Base-by-base conservation (phyloP, 345 rosid species). In the Brassica incana region DNA sequence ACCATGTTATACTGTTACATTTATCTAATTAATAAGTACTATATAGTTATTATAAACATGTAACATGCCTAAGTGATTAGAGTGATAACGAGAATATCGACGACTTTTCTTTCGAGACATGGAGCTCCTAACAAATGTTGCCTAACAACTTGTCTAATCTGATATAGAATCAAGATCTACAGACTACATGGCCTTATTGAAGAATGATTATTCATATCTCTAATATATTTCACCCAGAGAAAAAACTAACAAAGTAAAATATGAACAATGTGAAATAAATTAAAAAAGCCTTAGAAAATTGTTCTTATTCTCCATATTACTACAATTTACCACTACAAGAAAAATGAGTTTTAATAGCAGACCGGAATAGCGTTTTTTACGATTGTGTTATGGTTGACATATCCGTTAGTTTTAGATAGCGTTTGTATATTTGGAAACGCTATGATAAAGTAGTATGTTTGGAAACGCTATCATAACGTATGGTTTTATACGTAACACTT, bases 51-150 rank as follows among this genome's bases (percentile, higher is more conserved):
- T 74, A 32, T 60, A 32, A 69, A 80, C 83, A 80, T 80, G 83
- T 80, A 74, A 80, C 83, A 80, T 69, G 83, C 79, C 71, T 69
- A 52, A 74, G 75, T 62, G 27, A 33, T 63, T 58, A 20, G 23
- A 74, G 18, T 69, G 78, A 63, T 80, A 69, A 69, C 71, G 75
- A 74, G 50, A 68, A 73, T 4, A 59, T 66, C 62, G 63, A 66
- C 68, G 59, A 66, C 82, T 79, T 74, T 79, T 50, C 58, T 79
- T 60, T 45, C 14, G 36, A 10, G 48, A 15, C 35, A 61, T 61
- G 29, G 16, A 73, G 58, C 30, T 74, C 43, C 59, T 74, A 33
- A 68, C 61, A 45, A 67, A 45, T 45, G 16, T n/a, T 23, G 78
- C 69, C 82, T 43, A 79, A 73, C 74, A 15, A 50, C n/a, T 62